Evolutionary conservation across 768 basidiomycete genomes (phyloP).

Genomic region (Aureoboletus auriporus): DNA sequence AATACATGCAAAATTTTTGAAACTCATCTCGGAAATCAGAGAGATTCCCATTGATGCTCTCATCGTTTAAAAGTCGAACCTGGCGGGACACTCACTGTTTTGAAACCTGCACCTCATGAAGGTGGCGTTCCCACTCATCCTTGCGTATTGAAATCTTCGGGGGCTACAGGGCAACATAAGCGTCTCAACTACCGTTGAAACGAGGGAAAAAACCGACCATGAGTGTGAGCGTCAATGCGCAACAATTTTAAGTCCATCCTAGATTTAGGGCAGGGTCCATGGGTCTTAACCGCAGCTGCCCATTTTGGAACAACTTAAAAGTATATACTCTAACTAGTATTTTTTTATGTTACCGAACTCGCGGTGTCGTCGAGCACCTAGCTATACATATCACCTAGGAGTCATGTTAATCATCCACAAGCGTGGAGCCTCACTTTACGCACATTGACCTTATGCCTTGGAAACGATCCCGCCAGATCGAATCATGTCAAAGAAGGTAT

Average conservation of each 20-base stretch:
- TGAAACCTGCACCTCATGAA: constrained; percentile 78
- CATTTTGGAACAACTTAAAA: constrained; percentile 2
- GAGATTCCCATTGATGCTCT: constrained; percentile 97
- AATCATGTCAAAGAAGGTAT: constrained; percentile 81
- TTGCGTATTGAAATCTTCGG: constrained; percentile 61
- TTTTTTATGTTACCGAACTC: too few species aligned
- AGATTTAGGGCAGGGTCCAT: constrained; percentile 38
- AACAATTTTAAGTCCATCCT: constrained; percentile 31
- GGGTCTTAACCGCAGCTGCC: not conserved
- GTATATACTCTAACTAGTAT: too few species aligned
- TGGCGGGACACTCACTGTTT: constrained; percentile 71
- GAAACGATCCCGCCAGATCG: constrained; percentile 78
- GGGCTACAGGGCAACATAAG: constrained; percentile 28
- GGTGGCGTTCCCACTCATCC: constrained; percentile 82
- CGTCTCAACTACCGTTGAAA: not conserved
- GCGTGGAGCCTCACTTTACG: not conserved
- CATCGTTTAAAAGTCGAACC: constrained; percentile 44
- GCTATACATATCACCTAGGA: too few species aligned
- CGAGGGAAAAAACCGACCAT: constrained; percentile 27
- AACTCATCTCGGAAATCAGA: constrained; percentile 77
- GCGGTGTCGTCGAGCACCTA: not conserved
- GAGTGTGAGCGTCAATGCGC: constrained; percentile 13
- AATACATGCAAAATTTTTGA: constrained; percentile 76
- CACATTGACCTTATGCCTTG: constrained; percentile 39
- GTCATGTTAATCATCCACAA: not conserved